These are phyloP conservation scores for Dendrobium officinale DNA, from an alignment of 106 monocot genomes.

Conservation along the genomic window DNA sequence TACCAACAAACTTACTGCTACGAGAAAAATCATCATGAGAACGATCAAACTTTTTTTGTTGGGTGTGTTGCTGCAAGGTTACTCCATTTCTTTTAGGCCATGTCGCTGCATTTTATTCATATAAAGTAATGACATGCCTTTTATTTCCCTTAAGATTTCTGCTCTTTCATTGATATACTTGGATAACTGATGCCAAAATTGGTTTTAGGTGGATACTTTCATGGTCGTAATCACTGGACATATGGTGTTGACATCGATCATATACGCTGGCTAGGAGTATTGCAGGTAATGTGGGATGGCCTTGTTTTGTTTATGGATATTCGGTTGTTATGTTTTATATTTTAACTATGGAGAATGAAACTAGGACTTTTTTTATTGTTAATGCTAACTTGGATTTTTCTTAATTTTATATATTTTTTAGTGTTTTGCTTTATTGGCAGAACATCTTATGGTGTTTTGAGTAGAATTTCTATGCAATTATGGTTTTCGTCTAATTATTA, in stretches of 20 bases:
- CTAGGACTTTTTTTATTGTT: neutral
- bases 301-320: neutral
- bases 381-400: neutral
- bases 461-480: neutral
- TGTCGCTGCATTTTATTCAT: neutral
- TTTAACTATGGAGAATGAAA: neutral
- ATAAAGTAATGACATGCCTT: conserved; percentile 4
- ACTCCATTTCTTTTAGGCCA: neutral
- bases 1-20: conserved; percentile 47
- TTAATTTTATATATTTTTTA: neutral
- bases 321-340: neutral
- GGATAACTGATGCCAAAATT: conserved; percentile 9
- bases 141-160: neutral
- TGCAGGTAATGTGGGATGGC: conserved; percentile 46
- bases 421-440: neutral
- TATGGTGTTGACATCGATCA: conserved; percentile 86
- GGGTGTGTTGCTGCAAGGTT: conserved; percentile 92
- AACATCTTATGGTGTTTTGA: neutral
- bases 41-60: conserved; percentile 72
- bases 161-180: neutral
- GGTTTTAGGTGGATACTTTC: conserved; percentile 82
- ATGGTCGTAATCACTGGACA: conserved; percentile 64
- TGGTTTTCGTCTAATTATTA: neutral
- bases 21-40: conserved; percentile 61
- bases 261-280: conserved; percentile 71